These are phyloP conservation scores for Schizophyllum commune DNA, from an alignment of 1,284 basidiomycete genomes.

Conservation along the genomic window DNA sequence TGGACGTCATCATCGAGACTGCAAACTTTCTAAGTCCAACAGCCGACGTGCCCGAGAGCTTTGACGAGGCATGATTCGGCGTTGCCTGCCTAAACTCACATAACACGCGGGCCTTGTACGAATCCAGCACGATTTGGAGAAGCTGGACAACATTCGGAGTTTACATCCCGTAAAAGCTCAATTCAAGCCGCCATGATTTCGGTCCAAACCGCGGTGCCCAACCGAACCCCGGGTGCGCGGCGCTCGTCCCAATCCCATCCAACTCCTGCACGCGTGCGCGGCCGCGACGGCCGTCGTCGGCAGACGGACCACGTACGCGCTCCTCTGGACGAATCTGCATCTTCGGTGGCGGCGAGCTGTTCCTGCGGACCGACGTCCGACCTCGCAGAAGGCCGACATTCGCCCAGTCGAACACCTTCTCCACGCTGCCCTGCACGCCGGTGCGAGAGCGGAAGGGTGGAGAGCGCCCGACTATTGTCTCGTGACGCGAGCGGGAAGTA, in stretches of 20 bases:
- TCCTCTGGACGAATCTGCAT: conserved; percentile 14
- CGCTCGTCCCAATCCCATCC: conserved; percentile 28
- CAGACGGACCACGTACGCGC: conserved; percentile 2
- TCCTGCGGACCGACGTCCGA: conserved; percentile 6
- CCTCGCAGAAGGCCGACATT: conserved; percentile 6
- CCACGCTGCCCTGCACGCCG: conserved; percentile 19
- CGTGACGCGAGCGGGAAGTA: background rate
- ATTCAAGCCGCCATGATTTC: too few species aligned
- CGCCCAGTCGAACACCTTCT: conserved; percentile 21
- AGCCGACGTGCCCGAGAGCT: too few species aligned
- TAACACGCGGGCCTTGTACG: too few species aligned
- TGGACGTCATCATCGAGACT: too few species aligned
- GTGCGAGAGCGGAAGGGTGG: conserved; percentile 4
- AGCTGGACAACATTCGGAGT: too few species aligned
- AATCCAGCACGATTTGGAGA: too few species aligned
- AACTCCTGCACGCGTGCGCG: conserved; percentile 40
- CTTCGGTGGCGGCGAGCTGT: conserved; percentile 7
- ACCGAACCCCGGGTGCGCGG: conserved; percentile 44
- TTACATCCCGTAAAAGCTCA: too few species aligned
- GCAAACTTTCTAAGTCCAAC: too few species aligned
- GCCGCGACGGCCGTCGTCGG: conserved; percentile 27
- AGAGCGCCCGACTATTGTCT: background rate
- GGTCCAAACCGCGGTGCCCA: background rate
- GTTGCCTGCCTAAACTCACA: too few species aligned
- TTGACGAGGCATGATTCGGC: too few species aligned